Evolutionary conservation across 768 basidiomycete genomes (phyloP).

Genomic region (Mycena rosella): DNA sequence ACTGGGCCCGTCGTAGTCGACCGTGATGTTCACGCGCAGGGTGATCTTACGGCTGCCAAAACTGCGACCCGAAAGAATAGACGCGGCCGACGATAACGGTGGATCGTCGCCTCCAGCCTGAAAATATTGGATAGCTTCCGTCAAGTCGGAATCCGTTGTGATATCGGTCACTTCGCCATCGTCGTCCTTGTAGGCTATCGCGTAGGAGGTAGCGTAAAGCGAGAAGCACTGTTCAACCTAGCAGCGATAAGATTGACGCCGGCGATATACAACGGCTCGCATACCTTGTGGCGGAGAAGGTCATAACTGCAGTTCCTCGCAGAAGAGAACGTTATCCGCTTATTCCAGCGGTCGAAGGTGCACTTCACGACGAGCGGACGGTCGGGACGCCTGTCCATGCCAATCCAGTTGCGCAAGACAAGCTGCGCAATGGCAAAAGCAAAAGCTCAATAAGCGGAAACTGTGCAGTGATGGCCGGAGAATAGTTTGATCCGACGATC

Average conservation of each 20-base stretch:
- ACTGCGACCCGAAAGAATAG: constrained; percentile 79
- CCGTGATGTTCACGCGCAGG: constrained; percentile 78
- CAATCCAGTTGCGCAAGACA: constrained; percentile 10
- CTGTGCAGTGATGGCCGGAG: too few species aligned
- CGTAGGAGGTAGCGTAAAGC: constrained; percentile 75
- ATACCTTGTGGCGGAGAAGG: constrained; percentile 78
- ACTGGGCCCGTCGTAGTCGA: constrained; percentile 93
- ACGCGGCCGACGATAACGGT: constrained; percentile 77
- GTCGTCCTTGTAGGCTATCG: constrained; percentile 89
- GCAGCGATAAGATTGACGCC: constrained; percentile 21
- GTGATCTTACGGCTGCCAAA: constrained; percentile 80
- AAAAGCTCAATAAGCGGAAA: too few species aligned
- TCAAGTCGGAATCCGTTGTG: constrained; percentile 77
- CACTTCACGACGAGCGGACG: constrained; percentile 88
- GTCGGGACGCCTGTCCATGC: constrained; percentile 58
- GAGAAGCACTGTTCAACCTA: constrained; percentile 91
- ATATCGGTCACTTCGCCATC: constrained; percentile 85
- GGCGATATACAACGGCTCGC: constrained; percentile 36
- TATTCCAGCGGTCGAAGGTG: constrained; percentile 78
- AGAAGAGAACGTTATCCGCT: constrained; percentile 84
- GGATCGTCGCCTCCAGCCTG: constrained; percentile 80
- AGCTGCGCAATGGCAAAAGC: too few species aligned
- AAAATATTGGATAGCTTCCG: constrained; percentile 92
- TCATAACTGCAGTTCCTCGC: constrained; percentile 86
- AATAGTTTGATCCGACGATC: too few species aligned